Percentiles rank a stretch among this genome's conserved stretches.
These are phyloP conservation scores for Hypoxylon lenormandii DNA, from an alignment of 495 filamentous ascomycete genomes.

Conservation along the genomic window DNA sequence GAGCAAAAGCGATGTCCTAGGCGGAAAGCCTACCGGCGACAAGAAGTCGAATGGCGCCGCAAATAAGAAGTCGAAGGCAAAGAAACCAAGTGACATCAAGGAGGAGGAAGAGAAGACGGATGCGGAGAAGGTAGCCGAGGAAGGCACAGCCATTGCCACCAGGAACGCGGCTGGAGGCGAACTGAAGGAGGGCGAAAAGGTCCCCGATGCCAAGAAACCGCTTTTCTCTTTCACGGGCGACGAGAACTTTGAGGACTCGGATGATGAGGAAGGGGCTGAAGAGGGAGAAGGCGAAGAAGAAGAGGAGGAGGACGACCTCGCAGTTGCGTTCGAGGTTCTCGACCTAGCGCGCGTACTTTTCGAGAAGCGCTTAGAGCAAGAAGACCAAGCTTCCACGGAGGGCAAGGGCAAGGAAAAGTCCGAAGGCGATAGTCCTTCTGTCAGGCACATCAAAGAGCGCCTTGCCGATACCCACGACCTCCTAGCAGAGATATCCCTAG, in stretches of 20 bases:
- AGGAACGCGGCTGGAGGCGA: constrained; percentile 50
- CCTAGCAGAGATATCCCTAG: constrained; percentile 91
- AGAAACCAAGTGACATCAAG: constrained; percentile 46
- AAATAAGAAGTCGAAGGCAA: constrained; percentile 55
- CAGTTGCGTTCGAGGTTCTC: constrained; percentile 87
- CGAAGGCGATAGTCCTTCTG: constrained; percentile 58
- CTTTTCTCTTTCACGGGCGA: constrained; percentile 94
- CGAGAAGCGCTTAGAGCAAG: constrained; percentile 64
- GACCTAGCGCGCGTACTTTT: constrained; percentile 89
- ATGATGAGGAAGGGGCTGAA: constrained; percentile 65
- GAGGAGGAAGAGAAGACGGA: constrained; percentile 59
- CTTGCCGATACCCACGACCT: constrained; percentile 91
- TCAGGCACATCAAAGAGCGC: constrained; percentile 78
- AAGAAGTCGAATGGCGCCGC: constrained; percentile 61
- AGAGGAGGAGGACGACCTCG: constrained; percentile 91
- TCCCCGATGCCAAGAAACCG: constrained; percentile 67
- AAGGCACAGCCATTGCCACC: constrained; percentile 58
- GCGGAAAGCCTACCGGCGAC: constrained; percentile 77
- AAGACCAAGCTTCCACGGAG: constrained; percentile 46
- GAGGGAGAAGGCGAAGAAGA: constrained; percentile 65
- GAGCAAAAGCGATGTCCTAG: constrained; percentile 92
- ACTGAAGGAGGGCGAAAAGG: constrained; percentile 51
- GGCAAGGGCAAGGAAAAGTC: constrained; percentile 66
- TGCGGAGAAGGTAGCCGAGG: constrained; percentile 62
- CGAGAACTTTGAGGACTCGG: constrained; percentile 88